Evolutionary conservation across 257 asterid species (phyloP), one percentile per base, ranked within the genome.

Genomic region (Galeopsis tetrahit): DNA sequence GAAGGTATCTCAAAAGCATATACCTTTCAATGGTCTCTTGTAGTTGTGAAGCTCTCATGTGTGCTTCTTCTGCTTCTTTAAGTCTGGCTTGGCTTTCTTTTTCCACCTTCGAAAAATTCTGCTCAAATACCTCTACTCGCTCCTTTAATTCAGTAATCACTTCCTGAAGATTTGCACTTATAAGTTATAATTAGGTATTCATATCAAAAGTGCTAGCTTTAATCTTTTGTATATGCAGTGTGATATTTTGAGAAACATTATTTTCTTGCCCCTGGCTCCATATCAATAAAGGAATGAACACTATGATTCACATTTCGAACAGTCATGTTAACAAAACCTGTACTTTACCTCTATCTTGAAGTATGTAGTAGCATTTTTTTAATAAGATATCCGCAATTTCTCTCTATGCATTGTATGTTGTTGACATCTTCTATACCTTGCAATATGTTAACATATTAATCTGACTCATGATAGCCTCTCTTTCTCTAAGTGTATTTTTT

Each of bases 21-120:
- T 85, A 90, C 98, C 98, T 88, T 76, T 89, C 96, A 53, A 92
- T 88, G 74, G 82, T 79, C 79, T 92, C 96, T 75, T 88, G 96
- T 76, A 92, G 88, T 80, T 90, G 84, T 69, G 79, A 77, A 63
- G 77, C 86, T 82, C 70, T 88, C 72, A 59, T 79, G 71, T 85
- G 96, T 56, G 96, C 85, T 78, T 88, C 96, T 70, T 88, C 91
- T 76, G 87, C 90, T 77, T 90, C 98, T 79, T 61, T 83, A 35
- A 81, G 78, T 76, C 91, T 83, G 69, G 72, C 85, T 42, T 82
- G 88, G 63, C 86, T 88, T 77, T 90, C 87, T 63, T 80, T 83
- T 75, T 92, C 92, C 77, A 88, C 85, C 79, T 84, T 83, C 10
- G 80, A 71, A 65, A 67, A 84, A 78, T 69, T 77, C 55, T 80